A percentile compares a stretch with the other conserved stretches of the same genome.
phyloP scores from a whole-genome alignment of 2,329 filamentous ascomycete genomes.

The Clonostachys byssicola region DNA sequence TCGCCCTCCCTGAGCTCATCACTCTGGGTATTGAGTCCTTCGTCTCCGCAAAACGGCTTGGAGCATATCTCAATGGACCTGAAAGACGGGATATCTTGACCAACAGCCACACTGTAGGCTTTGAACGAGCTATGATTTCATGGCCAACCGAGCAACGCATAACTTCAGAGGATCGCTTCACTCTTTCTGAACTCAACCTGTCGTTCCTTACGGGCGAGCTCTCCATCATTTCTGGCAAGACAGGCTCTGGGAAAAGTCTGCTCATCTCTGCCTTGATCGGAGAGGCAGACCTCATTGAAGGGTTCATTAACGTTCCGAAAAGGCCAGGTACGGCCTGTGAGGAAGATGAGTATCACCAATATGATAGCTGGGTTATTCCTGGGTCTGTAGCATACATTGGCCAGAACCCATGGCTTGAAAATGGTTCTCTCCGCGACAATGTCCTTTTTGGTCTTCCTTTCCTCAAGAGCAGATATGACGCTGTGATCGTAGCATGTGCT shows the following conservation, averaged over 20 bases:
- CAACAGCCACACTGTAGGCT: slow-evolving; percentile 55
- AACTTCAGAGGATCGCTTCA: slow-evolving; percentile 56
- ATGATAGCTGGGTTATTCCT: slow-evolving; percentile 64
- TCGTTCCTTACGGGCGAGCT: slow-evolving; percentile 66
- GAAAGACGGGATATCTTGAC: slow-evolving; percentile 55
- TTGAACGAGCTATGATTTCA: slow-evolving; percentile 64
- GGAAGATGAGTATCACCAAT: slow-evolving; percentile 58
- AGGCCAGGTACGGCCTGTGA: slow-evolving; percentile 47
- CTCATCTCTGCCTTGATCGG: slow-evolving; percentile 71
- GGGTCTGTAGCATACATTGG: slow-evolving; percentile 70
- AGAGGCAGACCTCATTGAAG: slow-evolving; percentile 66
- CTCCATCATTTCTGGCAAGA: slow-evolving; percentile 72
- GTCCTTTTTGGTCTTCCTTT: slow-evolving; percentile 73
- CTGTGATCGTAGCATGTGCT: slow-evolving; percentile 69
- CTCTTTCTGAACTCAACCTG: slow-evolving; percentile 60
- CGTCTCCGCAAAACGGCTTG: slow-evolving; percentile 69
- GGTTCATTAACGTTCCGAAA: slow-evolving; percentile 51
- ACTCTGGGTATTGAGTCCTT: slow-evolving; percentile 68
- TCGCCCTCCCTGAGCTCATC: slow-evolving; percentile 68
- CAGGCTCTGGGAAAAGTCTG: slow-evolving; percentile 74
- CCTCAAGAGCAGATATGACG: slow-evolving; percentile 63
- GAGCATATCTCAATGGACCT: slow-evolving; percentile 63
- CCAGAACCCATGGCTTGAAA: slow-evolving; percentile 83
- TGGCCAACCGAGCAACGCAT: slow-evolving; percentile 71
- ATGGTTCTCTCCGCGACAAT: slow-evolving; percentile 73